These are phyloP conservation scores for Coniella lustricola DNA, from an alignment of 2,329 filamentous ascomycete genomes.

Conservation along the genomic window DNA sequence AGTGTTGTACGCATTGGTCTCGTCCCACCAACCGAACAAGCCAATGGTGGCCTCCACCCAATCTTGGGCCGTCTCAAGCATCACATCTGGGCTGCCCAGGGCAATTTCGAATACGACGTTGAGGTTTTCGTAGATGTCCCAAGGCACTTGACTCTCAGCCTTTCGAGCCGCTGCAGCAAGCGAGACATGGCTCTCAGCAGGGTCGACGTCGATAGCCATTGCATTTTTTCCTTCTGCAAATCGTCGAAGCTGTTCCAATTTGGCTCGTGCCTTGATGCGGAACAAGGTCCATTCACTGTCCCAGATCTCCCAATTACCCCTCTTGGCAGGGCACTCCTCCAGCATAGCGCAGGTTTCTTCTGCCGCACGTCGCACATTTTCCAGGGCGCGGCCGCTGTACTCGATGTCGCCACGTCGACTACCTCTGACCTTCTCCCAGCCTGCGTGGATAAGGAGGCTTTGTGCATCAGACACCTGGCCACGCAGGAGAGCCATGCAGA, in stretches of 20 bases:
- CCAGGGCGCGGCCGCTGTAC: constrained; percentile 69
- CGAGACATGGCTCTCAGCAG: constrained; percentile 34
- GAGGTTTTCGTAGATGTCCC: constrained; percentile 82
- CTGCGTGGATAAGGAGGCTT: constrained; percentile 64
- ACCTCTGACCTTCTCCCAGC: constrained; percentile 70
- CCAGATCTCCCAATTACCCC: constrained; percentile 74
- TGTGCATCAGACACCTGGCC: constrained; percentile 64
- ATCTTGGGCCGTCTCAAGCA: constrained; percentile 72
- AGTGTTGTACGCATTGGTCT: constrained; percentile 50
- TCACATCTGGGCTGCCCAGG: constrained; percentile 66
- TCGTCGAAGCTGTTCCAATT: constrained; percentile 62
- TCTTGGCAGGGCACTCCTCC: constrained; percentile 62
- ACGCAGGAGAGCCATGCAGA: constrained; percentile 68
- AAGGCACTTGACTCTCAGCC: constrained; percentile 81
- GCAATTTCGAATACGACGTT: constrained; percentile 74
- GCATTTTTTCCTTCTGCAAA: constrained; percentile 67
- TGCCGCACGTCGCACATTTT: constrained; percentile 68
- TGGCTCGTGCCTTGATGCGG: constrained; percentile 64
- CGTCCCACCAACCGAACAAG: constrained; percentile 88
- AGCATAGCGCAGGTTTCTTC: constrained; percentile 63
- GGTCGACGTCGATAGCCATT: constrained; percentile 27
- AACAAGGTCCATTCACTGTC: constrained; percentile 79
- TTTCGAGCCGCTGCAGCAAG: constrained; percentile 63
- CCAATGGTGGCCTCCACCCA: constrained; percentile 87
- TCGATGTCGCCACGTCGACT: constrained; percentile 57